These are phyloP conservation scores for Candida boidinii DNA, from an alignment of 805 yeast genomes.

Conservation along the genomic window DNA sequence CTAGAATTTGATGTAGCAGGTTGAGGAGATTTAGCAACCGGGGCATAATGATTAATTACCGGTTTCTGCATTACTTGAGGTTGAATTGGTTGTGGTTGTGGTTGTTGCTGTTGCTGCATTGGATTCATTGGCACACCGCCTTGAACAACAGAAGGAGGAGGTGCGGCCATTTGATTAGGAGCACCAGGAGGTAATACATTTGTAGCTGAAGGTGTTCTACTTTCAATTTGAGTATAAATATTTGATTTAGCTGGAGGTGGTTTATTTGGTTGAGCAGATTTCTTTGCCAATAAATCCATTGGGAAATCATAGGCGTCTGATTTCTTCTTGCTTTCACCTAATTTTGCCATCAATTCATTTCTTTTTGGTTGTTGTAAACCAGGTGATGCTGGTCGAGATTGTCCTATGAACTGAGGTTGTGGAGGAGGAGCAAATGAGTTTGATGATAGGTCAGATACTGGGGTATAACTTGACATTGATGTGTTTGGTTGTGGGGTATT, in stretches of 20 bases:
- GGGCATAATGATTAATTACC: not conserved
- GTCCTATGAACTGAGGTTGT: not conserved
- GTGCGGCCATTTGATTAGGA: not conserved
- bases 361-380: constrained; percentile 5
- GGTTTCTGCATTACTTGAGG: not conserved
- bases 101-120: not conserved
- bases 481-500: constrained; percentile 1
- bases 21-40: not conserved
- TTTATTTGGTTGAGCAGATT: constrained; percentile 28
- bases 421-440: not conserved
- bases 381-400: not conserved
- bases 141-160: constrained; percentile 2
- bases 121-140: too few species aligned
- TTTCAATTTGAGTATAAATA: constrained; percentile 21
- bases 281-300: constrained; percentile 37
- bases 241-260: constrained; percentile 24
- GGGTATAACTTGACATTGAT: too few species aligned
- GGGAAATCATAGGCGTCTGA: constrained; percentile 80
- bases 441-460: too few species aligned
- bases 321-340: constrained; percentile 44
- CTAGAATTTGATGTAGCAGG: too few species aligned
- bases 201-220: constrained; percentile 5
- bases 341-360: constrained; percentile 15
- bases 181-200: not conserved
- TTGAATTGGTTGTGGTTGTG: not conserved